Evolutionary conservation across 345 rosid genomes (phyloP).

Genomic region (Ceriops decandra): DNA sequence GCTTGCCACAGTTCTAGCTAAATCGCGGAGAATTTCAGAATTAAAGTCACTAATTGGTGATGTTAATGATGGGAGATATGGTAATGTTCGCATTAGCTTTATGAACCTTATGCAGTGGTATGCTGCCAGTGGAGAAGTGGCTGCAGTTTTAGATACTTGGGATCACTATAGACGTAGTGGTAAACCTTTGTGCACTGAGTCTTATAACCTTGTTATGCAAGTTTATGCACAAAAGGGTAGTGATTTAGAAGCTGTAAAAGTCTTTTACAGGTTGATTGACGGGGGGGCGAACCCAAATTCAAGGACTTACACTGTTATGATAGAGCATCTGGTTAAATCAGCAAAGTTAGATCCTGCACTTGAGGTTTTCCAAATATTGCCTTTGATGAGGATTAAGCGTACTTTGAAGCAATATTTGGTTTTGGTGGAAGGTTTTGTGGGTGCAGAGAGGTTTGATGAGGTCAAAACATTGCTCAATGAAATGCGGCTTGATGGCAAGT

Average conservation of each 20-base stretch:
- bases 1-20: conserved; percentile 68
- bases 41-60: conserved; percentile 48
- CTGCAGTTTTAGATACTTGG: conserved; percentile 60
- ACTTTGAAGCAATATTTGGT: conserved; percentile 61
- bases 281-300: conserved; percentile 80
- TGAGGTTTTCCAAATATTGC: conserved; percentile 54
- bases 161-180: conserved; percentile 42
- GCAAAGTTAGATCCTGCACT: conserved; percentile 63
- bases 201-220: conserved; percentile 61
- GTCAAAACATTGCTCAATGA: conserved; percentile 55
- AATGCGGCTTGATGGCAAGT: conserved; percentile 64
- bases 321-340: conserved; percentile 59
- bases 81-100: conserved; percentile 44
- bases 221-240: conserved; percentile 40
- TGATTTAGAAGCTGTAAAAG: conserved; percentile 47
- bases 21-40: conserved; percentile 42
- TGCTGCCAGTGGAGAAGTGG: conserved; percentile 45
- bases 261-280: conserved; percentile 49
- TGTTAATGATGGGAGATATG: conserved; percentile 45
- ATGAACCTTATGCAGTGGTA: conserved; percentile 78
- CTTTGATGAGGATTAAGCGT: conserved; percentile 73
- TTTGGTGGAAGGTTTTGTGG: conserved; percentile 52
- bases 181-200: conserved; percentile 55
- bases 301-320: conserved; percentile 72
- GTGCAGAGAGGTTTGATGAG: conserved; percentile 42